Percentiles rank a stretch among this genome's conserved stretches.
Conservation (phyloP, 805 yeast genomes). For the Cyberlindnera nakhonratchasimensis region DNA sequence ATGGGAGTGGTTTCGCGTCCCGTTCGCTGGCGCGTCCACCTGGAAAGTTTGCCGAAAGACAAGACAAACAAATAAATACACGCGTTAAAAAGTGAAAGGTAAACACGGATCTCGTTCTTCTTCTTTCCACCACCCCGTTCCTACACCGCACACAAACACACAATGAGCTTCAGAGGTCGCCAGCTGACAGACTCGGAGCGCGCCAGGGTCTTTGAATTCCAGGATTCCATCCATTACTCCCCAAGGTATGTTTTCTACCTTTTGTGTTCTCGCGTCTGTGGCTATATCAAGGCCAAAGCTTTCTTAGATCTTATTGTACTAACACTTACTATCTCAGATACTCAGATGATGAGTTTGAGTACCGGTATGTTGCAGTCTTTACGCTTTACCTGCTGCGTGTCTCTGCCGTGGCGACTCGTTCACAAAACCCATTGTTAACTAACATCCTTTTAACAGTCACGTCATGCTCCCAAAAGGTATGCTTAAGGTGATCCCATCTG, state of each 20-base stretch:
- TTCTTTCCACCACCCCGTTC: too few relatives aligned
- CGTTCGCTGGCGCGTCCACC: too few relatives aligned
- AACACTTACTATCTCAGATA: constrained; percentile 45
- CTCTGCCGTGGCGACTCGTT: not conserved
- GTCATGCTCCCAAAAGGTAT: constrained; percentile 95
- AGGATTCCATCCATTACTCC: constrained; percentile 91
- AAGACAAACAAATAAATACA: too few relatives aligned
- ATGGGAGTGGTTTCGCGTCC: too few relatives aligned
- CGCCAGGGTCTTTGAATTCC: constrained; percentile 83
- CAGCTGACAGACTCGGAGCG: constrained; percentile 79
- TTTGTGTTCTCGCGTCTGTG: not conserved
- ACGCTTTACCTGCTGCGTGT: not conserved
- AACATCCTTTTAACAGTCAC: constrained; percentile 48
- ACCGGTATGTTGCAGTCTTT: constrained; percentile 40
- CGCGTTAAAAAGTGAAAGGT: too few relatives aligned
- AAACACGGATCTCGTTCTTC: not conserved
- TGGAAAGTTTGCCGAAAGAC: too few relatives aligned
- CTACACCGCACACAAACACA: not conserved
- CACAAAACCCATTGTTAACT: not conserved
- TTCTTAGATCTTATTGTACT: not conserved
- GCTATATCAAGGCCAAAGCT: not conserved
- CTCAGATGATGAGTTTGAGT: constrained; percentile 88
- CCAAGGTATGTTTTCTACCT: constrained; percentile 46
- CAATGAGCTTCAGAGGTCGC: constrained; percentile 49
- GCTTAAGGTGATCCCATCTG: constrained; percentile 91